These are phyloP conservation scores for Phytopythium chamaehyphon DNA, from an alignment of 352 stramenopile species.

Conservation along the genomic window DNA sequence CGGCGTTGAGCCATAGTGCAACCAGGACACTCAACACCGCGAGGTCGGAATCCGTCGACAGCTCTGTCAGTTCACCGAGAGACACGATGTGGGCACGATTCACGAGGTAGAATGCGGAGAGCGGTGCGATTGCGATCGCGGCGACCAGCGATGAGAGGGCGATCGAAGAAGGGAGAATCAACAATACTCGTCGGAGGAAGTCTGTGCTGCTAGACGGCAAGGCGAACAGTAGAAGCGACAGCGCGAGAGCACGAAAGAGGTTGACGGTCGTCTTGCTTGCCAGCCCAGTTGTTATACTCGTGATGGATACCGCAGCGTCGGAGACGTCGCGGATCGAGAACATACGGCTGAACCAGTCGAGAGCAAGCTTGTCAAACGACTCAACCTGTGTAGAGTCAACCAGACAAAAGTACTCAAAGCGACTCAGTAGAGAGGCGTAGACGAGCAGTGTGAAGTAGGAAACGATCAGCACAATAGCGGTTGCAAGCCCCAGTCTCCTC, in stretches of 20 bases:
- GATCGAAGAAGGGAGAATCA: constrained; percentile 29
- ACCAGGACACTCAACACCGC: constrained; percentile 30
- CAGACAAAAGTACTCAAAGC: constrained; percentile 55
- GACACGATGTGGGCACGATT: constrained; percentile 37
- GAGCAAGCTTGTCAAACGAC: constrained; percentile 33
- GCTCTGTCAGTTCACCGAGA: constrained; percentile 8
- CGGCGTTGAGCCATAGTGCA: constrained; percentile 42
- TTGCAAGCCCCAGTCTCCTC: constrained; percentile 28
- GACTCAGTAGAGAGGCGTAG: constrained; percentile 59
- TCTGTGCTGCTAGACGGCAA: constrained; percentile 42
- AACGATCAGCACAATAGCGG: constrained; percentile 32
- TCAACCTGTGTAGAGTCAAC: constrained; percentile 10
- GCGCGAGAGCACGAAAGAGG: constrained; percentile 43
- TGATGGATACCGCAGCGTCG: too few species aligned
- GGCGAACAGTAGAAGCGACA: constrained; percentile 52
- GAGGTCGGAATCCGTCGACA: constrained; percentile 38
- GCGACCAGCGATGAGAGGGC: constrained; percentile 36
- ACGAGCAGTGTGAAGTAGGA: constrained; percentile 49
- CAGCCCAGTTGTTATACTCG: constrained; percentile 7
- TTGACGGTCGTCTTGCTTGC: constrained; percentile 57
- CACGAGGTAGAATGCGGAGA: constrained; percentile 61
- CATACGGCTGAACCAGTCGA: constrained; percentile 13
- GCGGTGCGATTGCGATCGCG: constrained; percentile 26
- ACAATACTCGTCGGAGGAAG: constrained; percentile 35
- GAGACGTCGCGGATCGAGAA: neutral